Evolutionary conservation across 2,329 filamentous ascomycete species (phyloP), one percentile per base, ranked within the genome.

Genomic region (Aspergillus arachidicola): DNA sequence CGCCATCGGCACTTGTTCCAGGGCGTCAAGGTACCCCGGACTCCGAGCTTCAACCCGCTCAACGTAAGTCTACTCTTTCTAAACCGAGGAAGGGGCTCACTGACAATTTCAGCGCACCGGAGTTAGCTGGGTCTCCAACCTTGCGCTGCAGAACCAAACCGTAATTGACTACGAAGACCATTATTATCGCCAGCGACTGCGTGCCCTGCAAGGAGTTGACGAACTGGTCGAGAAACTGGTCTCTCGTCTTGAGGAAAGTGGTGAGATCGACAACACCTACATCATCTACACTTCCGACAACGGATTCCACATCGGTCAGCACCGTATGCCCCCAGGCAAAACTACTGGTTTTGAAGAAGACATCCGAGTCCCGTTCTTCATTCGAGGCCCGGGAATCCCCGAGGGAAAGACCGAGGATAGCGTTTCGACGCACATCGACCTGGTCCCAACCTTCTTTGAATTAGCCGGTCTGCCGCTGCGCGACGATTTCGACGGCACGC

Each of bases 41-140:
- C 84, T 0, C 77, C 81, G 0, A 86, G 87, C 71, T 92, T 92
- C 75, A 92, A 93, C 67, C 89, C 89, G 0, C 82, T 86, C 3
- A 76, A 80, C 65, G 84, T 85, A 73, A 43, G 77, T 71, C 14
- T 55, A 5, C 10, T 3, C 32, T 32, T 1, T 21, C 7, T 10
- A 10, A 11, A 26, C 7, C 19, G n/a, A 12, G 19, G 21, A 10
- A 30, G 26, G 30, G 10, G 19, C 9, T 16, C 4, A 48, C 26
- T 48, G 38, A 56, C 32, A 11, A 36, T 10, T 34, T 1, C 58
- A 79, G 71, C 75, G 79, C 10, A 80, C 77, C 51, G 79, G 82
- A 6, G 81, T 79, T 0, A 80, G 77, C 57, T 86, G 82, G 83
- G 73, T 86, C 38, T 72, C 67, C 10, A 69, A 71, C 19, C 74